A percentile compares a stretch with the other conserved stretches of the same genome.
Conservation (phyloP, 495 filamentous ascomycete species). For the Beverwykella pulmonaria region DNA sequence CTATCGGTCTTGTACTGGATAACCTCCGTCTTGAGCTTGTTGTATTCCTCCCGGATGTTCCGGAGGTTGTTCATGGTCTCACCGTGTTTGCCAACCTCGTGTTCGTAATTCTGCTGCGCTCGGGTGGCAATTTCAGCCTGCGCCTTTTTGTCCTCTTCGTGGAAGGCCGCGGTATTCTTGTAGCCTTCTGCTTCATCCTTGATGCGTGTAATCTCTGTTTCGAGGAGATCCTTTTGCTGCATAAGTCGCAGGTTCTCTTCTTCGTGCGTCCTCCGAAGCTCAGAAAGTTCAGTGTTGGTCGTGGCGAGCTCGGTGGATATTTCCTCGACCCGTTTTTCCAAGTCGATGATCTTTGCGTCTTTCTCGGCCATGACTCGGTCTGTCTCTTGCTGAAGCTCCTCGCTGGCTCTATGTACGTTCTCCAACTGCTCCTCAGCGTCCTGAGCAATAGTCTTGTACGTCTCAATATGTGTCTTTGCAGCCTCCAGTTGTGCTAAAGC, state of each 20-base stretch:
- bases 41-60: slow-evolving; percentile 73
- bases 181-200: slow-evolving; percentile 85
- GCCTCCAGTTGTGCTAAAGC: slow-evolving; percentile 74
- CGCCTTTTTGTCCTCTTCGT: slow-evolving; percentile 86
- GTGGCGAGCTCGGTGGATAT: slow-evolving; percentile 76
- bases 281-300: slow-evolving; percentile 76
- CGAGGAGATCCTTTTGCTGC: slow-evolving; percentile 74
- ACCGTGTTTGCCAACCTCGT: slow-evolving; percentile 89
- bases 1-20: slow-evolving; percentile 72
- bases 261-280: slow-evolving; percentile 72
- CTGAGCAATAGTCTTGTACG: slow-evolving; percentile 87
- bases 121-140: slow-evolving; percentile 91
- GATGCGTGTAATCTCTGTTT: slow-evolving; percentile 75
- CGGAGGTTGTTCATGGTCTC: slow-evolving; percentile 85
- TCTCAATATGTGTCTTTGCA: slow-evolving; percentile 75
- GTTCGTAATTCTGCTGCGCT: slow-evolving; percentile 93
- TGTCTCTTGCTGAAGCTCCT: slow-evolving; percentile 83
- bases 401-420: slow-evolving; percentile 74
- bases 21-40: slow-evolving; percentile 75
- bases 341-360: slow-evolving; percentile 71
- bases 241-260: slow-evolving; percentile 72
- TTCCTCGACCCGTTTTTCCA: slow-evolving; percentile 80
- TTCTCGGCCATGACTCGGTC: slow-evolving; percentile 73
- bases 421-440: slow-evolving; percentile 85
- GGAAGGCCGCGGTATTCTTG: slow-evolving; percentile 71